Conservation (phyloP, 169 alveolate species). For the Cryptosporidium xiaoi region DNA sequence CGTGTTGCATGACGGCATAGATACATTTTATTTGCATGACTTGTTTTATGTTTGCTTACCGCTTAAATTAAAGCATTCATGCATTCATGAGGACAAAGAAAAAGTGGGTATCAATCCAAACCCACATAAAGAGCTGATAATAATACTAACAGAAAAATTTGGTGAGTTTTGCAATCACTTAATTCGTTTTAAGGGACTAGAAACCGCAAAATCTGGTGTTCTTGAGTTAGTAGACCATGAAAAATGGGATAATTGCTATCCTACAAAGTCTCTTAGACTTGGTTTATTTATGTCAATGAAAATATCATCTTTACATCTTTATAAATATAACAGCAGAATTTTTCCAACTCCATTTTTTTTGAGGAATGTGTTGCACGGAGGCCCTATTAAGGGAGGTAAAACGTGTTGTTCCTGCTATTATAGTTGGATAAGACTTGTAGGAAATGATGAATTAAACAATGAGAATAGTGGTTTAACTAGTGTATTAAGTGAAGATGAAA, state of each 20-base stretch:
- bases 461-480: background rate
- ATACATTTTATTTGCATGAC: constrained; percentile 40
- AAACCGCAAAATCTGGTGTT: background rate
- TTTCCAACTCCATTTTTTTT: constrained; percentile 53
- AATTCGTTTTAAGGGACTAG: background rate
- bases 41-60: constrained; percentile 69
- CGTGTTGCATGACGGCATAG: constrained; percentile 22
- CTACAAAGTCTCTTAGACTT: constrained; percentile 49
- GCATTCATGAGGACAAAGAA: constrained; percentile 59
- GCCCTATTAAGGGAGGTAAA: too few relatives aligned
- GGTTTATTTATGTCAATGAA: constrained; percentile 56
- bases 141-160: constrained; percentile 50
- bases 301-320: constrained; percentile 39
- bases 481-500: constrained; percentile 27
- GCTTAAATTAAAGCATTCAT: constrained; percentile 38
- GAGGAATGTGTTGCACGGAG: background rate
- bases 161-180: constrained; percentile 33
- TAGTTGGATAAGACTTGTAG: constrained; percentile 37
- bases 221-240: constrained; percentile 11
- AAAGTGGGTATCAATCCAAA: constrained; percentile 17
- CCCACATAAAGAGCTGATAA: constrained; percentile 60
- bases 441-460: background rate
- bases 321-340: constrained; percentile 8
- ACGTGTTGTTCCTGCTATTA: constrained; percentile 54
- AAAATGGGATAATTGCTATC: constrained; percentile 42